phyloP scores from a whole-genome alignment of 371 early-diverging fungal genomes.

The Mucor racemosus region DNA sequence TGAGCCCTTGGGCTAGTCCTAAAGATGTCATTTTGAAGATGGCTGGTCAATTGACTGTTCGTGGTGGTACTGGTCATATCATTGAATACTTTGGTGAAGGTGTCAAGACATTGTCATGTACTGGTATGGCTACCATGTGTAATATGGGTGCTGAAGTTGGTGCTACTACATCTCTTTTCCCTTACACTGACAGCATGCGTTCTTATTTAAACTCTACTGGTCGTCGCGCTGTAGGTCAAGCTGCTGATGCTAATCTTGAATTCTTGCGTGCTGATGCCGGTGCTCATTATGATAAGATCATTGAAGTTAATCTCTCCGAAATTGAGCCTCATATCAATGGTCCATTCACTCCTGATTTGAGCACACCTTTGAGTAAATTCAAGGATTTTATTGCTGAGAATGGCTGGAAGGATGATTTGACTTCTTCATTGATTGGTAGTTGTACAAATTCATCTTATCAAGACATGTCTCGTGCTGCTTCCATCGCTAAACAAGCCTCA shows the following conservation, averaged over 20 bases:
- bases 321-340: constrained; percentile 97
- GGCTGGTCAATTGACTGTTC: constrained; percentile 87
- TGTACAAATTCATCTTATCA: constrained; percentile 97
- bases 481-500: constrained; percentile 83
- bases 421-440: constrained; percentile 90
- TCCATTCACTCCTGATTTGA: constrained; percentile 95
- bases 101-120: constrained; percentile 84
- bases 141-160: constrained; percentile 67
- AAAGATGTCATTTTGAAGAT: constrained; percentile 91
- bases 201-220: constrained; percentile 82
- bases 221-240: constrained; percentile 72
- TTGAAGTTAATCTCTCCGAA: constrained; percentile 87
- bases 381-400: constrained; percentile 75
- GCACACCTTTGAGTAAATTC: constrained; percentile 89
- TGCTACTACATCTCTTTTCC: constrained; percentile 93
- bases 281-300: constrained; percentile 82
- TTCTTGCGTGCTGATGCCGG: constrained; percentile 61
- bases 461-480: constrained; percentile 93
- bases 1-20: constrained; percentile 90
- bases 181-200: constrained; percentile 79
- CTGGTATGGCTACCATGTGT: constrained; percentile 91
- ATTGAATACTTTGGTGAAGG: constrained; percentile 94
- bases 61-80: constrained; percentile 90
- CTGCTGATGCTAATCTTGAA: constrained; percentile 62
- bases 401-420: constrained; percentile 87